Base-by-base conservation (phyloP, 306 rosid species). In the Acmispon strigosus region DNA sequence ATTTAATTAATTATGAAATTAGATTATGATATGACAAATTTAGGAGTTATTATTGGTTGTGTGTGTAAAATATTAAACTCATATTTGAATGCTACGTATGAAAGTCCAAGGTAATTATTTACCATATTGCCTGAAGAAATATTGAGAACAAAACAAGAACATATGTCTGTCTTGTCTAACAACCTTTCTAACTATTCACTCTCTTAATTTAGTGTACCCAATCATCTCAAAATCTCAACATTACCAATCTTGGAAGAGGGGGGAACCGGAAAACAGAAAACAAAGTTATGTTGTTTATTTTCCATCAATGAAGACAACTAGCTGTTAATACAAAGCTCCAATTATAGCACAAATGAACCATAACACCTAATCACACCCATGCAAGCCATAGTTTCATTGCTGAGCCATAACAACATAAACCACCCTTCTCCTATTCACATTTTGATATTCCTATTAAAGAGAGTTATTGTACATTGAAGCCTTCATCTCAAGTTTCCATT, bases 361-460 rank as follows among this genome's bases (percentile, higher is more conserved):
- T 51, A 56, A 78, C 83, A 82, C 52, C 84, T 51, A 75, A 81
- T 55, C 47, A 72, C 84, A 75, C 41, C 72, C 68, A 75, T 77
- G 74, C 55, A 75, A 16, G 10, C 51, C 71, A 16, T 32, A 60
- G 4, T 60, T 69, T 39, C 66, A 78, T 66, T 61, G 42, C 60
- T 77, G 62, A 77, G 41, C 37, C 58, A 16, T 44, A 76, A 73
- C 74, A 66, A 62, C 60, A 76, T 24, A 32, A 63, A 56, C 55
- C 15, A 36, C 66, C 22, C 12, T 0, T 20, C 37, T 50, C 42
- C 32, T 45, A n/a, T 68, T 36, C 32, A 32, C 29, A 12, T 22
- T 22, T 3, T 22, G 24, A 27, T 20, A 2, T 36, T 27, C 44
- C 24, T 59, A 72, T 57, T 62, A 71, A 64, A 78, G 11, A 66